Conservation (phyloP, 2,329 filamentous ascomycete genomes). For the Epichloe scottii region DNA sequence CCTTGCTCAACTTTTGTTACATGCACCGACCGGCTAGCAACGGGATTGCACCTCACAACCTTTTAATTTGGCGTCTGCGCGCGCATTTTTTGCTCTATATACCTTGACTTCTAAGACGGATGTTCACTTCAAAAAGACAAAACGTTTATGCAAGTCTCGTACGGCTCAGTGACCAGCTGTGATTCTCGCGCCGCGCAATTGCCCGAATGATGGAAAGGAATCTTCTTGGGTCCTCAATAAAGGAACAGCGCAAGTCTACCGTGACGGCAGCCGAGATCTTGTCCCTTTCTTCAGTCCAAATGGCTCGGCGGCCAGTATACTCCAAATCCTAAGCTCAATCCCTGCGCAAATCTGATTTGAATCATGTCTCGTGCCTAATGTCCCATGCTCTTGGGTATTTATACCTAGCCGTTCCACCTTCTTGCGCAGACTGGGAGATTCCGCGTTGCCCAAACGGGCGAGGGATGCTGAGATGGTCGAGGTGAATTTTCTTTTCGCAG, state of each 20-base stretch:
- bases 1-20: neutral
- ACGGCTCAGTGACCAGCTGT: too few relatives aligned
- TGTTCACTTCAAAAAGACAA: neutral
- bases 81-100: neutral
- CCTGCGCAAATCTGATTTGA: neutral
- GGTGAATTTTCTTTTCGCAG: conserved; percentile 15
- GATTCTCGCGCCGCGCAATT: too few relatives aligned
- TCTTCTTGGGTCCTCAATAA: neutral
- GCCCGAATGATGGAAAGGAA: neutral
- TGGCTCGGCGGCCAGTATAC: conserved; percentile 12
- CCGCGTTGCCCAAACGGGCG: conserved; percentile 19
- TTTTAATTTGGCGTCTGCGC: neutral
- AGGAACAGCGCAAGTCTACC: neutral
- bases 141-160: too few relatives aligned
- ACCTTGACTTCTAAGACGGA: neutral
- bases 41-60: neutral
- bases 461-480: conserved; percentile 19
- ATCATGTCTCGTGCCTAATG: neutral
- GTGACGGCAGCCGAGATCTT: neutral
- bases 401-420: conserved; percentile 12
- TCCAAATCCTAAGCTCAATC: conserved; percentile 13
- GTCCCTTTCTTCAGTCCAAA: neutral
- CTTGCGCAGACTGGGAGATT: conserved; percentile 22
- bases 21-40: neutral
- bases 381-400: neutral